These are phyloP conservation scores for Helotiales sp. DNA, from an alignment of 2,329 filamentous ascomycete genomes.

Conservation along the genomic window DNA sequence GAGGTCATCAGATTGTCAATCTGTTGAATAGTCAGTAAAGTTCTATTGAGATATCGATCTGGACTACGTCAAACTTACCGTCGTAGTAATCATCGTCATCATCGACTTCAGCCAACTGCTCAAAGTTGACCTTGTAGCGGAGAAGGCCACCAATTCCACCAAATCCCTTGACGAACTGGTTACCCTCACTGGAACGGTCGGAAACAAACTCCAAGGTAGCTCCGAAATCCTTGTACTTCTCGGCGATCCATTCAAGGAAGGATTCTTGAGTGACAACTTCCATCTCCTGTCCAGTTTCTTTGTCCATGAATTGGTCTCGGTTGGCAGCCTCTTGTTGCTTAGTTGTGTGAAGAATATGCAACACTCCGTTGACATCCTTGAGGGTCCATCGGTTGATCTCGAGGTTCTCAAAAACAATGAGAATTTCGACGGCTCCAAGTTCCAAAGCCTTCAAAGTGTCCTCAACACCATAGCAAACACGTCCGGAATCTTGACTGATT, in stretches of 20 bases:
- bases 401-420: conserved; percentile 97
- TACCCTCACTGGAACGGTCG: conserved; percentile 95
- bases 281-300: conserved; percentile 96
- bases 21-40: conserved; percentile 45
- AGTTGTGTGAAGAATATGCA: conserved; percentile 83
- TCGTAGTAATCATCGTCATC: conserved; percentile 95
- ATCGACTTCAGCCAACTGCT: conserved; percentile 90
- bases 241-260: conserved; percentile 99
- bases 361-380: conserved; percentile 75
- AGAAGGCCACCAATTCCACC: conserved; percentile 97
- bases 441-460: conserved; percentile 97
- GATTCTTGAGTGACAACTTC: conserved; percentile 85
- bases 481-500: conserved; percentile 96
- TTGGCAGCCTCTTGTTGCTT: conserved; percentile 79
- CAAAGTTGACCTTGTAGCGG: conserved; percentile 99
- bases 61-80: conserved; percentile 47
- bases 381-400: conserved; percentile 92
- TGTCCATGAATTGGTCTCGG: conserved; percentile 90
- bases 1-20: conserved; percentile 93
- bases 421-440: conserved; percentile 88
- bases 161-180: conserved; percentile 99
- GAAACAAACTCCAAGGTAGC: conserved; percentile 96
- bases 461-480: conserved; percentile 96
- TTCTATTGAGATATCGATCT: not conserved
- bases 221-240: conserved; percentile 98